phyloP scores from a whole-genome alignment of 345 rosid genomes.

The Euclidium syriacum region DNA sequence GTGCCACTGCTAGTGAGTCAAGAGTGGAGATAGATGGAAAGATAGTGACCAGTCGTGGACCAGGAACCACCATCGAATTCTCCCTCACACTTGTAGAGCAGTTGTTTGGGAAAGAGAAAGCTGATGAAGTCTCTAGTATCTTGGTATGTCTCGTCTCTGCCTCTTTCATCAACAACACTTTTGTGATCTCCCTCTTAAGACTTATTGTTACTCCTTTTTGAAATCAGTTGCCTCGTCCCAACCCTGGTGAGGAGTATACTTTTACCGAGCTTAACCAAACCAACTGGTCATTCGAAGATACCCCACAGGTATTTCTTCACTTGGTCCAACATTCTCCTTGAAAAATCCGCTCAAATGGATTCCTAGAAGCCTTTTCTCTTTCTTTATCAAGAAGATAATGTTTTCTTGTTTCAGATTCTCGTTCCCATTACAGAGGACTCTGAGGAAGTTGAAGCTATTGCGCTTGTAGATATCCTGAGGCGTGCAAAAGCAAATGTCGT shows the following conservation, averaged over 20 bases:
- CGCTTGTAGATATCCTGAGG: constrained; percentile 72
- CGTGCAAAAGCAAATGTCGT: constrained; percentile 83
- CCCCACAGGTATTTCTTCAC: constrained; percentile 52
- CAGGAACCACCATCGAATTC: constrained; percentile 92
- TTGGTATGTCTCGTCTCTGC: constrained; percentile 46
- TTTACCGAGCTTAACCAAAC: constrained; percentile 67
- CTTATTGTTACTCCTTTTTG: constrained; percentile 4
- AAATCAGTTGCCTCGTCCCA: constrained; percentile 62
- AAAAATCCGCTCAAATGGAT: background rate
- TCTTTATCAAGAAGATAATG: background rate
- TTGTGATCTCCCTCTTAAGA: background rate
- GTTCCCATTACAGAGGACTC: constrained; percentile 82
- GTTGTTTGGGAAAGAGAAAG: constrained; percentile 74
- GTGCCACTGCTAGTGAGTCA: constrained; percentile 66
- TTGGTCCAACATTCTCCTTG: background rate
- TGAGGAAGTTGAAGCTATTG: constrained; percentile 89
- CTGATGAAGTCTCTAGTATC: constrained; percentile 60
- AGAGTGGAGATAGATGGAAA: constrained; percentile 79
- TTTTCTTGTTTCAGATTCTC: constrained; percentile 55
- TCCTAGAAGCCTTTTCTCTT: background rate
- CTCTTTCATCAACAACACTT: background rate
- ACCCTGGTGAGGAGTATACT: constrained; percentile 71
- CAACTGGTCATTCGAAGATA: constrained; percentile 51
- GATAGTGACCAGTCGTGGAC: constrained; percentile 76
- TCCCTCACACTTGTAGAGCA: constrained; percentile 64